Base-by-base conservation (phyloP, 768 basidiomycete genomes). In the Macrolepiota albuminosa region DNA sequence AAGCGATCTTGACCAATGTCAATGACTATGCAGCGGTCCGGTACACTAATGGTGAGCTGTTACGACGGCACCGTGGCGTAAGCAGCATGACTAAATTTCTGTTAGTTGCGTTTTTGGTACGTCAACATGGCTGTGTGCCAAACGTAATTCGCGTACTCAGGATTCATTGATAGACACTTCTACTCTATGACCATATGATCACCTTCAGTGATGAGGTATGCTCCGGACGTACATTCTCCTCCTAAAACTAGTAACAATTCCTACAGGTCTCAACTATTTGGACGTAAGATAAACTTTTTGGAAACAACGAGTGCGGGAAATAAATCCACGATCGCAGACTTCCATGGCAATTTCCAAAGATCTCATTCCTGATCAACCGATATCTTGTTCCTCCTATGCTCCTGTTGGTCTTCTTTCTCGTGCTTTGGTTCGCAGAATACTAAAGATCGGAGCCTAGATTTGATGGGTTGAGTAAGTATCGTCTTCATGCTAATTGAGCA, bases 361-460 rank as follows among this genome's bases (percentile, higher is more conserved):
- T 54, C 40, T 54, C 54, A 21, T 54, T 54, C n/a, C 29, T 54
- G 18, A 54, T 54, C n/a, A 54, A 54, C 13, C 29, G 54, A 33
- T 54, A 54, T 33, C 18, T 54, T 33, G 54, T 54, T 43, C 54
- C 54, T 54, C 54, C 54, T 54, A 54, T 54, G 54, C 42, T 54
- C 29, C 16, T 54, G 54, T 54, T 3, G 33, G 54, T 42, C 6
- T 42, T 21, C 1, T 42, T 43, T 21, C 0, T 13, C 6, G 29
- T 1, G 1, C 10, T 18, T 3, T n/a, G 1, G 21, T 4, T 18
- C 24, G 31, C 29, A 18, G 2, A 54, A 31, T 40, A 6, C 39
- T 54, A 4, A 54, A 13, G 29, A 18, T 54, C 13, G 11, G 29
- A 24, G 14, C 26, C 10, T 43, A 54, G 54, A 4, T 54, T 54